Percentiles rank a stretch among this genome's conserved stretches.
These are phyloP conservation scores for Fusarium torreyae DNA, from an alignment of 2,329 filamentous ascomycete species.

Conservation along the genomic window DNA sequence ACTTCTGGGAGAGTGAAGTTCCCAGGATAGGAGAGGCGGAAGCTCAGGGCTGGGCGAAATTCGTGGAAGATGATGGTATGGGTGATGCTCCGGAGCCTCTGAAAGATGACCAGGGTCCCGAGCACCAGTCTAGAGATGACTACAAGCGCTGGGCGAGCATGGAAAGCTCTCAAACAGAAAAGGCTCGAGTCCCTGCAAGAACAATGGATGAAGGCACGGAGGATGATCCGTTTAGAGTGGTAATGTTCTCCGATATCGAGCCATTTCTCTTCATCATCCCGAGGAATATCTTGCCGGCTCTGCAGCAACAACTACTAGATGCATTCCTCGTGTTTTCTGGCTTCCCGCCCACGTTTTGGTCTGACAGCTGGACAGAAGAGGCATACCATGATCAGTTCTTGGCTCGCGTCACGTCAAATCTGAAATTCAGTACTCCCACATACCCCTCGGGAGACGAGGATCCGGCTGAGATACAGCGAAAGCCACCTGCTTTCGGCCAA, in stretches of 20 bases:
- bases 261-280: slow-evolving; percentile 72
- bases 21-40: slow-evolving; percentile 81
- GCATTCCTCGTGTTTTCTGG: slow-evolving; percentile 79
- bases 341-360: slow-evolving; percentile 66
- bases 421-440: slow-evolving; percentile 9
- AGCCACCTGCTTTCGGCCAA: slow-evolving; percentile 52
- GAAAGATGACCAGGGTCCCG: slow-evolving; percentile 22
- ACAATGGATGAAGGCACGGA: slow-evolving; percentile 81
- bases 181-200: slow-evolving; percentile 75
- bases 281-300: slow-evolving; percentile 47
- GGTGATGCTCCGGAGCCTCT: slow-evolving; percentile 60
- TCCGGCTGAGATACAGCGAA: slow-evolving; percentile 44
- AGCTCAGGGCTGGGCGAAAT: slow-evolving; percentile 79
- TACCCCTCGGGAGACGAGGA: slow-evolving; percentile 21
- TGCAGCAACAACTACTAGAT: slow-evolving; percentile 71
- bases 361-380: slow-evolving; percentile 49
- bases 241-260: slow-evolving; percentile 84
- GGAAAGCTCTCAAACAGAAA: slow-evolving; percentile 67
- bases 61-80: slow-evolving; percentile 55
- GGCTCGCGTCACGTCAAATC: slow-evolving; percentile 4
- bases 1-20: slow-evolving; percentile 91
- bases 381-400: slow-evolving; percentile 54
- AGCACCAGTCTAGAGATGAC: slow-evolving; percentile 56
- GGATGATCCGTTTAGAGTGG: slow-evolving; percentile 86
- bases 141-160: slow-evolving; percentile 67